Base-by-base conservation (phyloP, 2,329 filamentous ascomycete species). In the Sphaerulina musiva region DNA sequence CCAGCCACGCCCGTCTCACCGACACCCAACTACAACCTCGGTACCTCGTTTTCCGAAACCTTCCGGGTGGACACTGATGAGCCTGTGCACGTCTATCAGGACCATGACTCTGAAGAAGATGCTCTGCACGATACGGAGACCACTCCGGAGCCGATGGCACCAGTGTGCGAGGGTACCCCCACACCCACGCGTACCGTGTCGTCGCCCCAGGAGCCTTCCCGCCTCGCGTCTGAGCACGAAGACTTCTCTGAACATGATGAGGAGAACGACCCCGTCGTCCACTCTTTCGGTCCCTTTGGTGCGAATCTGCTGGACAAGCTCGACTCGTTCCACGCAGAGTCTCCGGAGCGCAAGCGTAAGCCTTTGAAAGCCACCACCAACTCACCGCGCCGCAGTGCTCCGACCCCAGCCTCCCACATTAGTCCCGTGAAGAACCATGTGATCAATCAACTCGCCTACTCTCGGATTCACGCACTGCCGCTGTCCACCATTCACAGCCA, bases 361-460 rank as follows among this genome's bases (percentile, higher is more conserved):
- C 63, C 69, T 61, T 59, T 69, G 31, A 60, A 62, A 46, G 46
- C 57, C 6, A 57, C 62, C 31, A 50, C 59, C 51, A 66, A 62
- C 61, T 66, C 64, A n/a, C 62, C 64, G 10, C 54, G 42, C 17
- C 64, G 58, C 51, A 61, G 53, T 46, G 45, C 54, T 7, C 57
- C 59, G n/a, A 55, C 46, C 54, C 64, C 50, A 58, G 59, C 40
- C 38, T 58, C 60, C 32, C 55, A 60, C 53, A 42, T 49, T 29
- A 65, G 64, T 72, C 74, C 73, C 72, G 72, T 93, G 60, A 80
- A 80, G 64, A 95, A 96, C 71, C 93, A 98, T 68, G 84, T 95
- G 58, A 81, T 93, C 69, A 97, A 97, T 72, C 93, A 98, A 73
- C 81, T 98, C 31, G 93, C 93, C 32, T 98, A 89, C 72, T 96